Percentiles rank a stretch among this genome's conserved stretches.
Conservation (phyloP, 2,329 filamentous ascomycete genomes). For the Penicillium griseofulvum region DNA sequence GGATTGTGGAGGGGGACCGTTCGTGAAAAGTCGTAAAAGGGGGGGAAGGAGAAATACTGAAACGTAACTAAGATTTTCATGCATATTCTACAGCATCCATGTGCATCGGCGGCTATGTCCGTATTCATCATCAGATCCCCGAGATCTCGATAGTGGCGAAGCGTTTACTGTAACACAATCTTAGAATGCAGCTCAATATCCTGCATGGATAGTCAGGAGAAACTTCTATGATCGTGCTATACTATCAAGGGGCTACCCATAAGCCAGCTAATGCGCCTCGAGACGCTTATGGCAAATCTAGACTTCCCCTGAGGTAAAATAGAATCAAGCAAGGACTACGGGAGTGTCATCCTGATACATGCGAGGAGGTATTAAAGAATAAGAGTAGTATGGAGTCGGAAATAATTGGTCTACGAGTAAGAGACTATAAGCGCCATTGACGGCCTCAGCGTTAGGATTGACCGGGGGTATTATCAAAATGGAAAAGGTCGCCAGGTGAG, state of each 20-base stretch:
- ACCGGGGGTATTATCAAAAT: no score
- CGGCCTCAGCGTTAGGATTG: background rate
- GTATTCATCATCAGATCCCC: background rate
- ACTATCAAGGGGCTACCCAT: slow-evolving; percentile 15
- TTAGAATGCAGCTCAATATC: slow-evolving; percentile 3
- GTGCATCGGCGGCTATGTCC: background rate
- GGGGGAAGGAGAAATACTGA: background rate
- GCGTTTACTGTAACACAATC: slow-evolving; percentile 9
- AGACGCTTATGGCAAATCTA: slow-evolving; percentile 9
- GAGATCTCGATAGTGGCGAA: slow-evolving; percentile 20
- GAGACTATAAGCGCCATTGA: background rate
- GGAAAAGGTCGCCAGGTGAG: background rate
- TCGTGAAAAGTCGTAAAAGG: background rate
- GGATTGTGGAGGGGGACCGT: background rate
- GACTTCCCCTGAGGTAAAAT: slow-evolving; percentile 17
- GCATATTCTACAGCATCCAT: background rate
- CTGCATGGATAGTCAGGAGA: slow-evolving; percentile 24
- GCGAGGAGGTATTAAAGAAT: slow-evolving; percentile 22
- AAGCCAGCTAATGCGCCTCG: slow-evolving; percentile 19
- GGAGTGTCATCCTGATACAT: slow-evolving; percentile 18
- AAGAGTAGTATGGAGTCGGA: background rate
- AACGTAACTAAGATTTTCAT: background rate
- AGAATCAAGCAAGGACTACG: slow-evolving; percentile 35
- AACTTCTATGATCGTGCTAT: slow-evolving; percentile 9
- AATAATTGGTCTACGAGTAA: background rate